Evolutionary conservation across 2,329 filamentous ascomycete species (phyloP).

Genomic region (Cadophora sp.): DNA sequence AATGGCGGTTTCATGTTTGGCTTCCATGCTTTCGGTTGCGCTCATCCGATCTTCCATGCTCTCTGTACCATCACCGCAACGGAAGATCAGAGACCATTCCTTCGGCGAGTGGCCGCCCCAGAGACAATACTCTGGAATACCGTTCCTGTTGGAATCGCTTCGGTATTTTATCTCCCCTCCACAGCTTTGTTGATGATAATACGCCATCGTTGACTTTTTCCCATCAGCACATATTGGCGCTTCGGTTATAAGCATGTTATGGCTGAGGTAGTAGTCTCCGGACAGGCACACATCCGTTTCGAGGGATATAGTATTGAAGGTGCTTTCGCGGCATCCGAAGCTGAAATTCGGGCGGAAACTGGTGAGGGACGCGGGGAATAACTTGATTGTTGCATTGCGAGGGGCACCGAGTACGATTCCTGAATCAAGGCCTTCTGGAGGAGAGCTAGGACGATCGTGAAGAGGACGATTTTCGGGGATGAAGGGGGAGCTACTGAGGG

Average conservation of each 20-base stretch:
- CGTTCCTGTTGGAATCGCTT: slow-evolving; percentile 1
- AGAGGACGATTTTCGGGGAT: slow-evolving; percentile 5
- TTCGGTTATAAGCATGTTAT: slow-evolving; percentile 26
- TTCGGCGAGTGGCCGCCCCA: slow-evolving; percentile 11
- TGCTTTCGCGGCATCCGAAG: slow-evolving; percentile 20
- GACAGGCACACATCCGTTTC: slow-evolving; percentile 27
- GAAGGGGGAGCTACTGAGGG: not conserved
- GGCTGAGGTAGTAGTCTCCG: slow-evolving; percentile 25
- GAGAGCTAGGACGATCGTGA: slow-evolving; percentile 3
- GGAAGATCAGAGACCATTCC: slow-evolving; percentile 31
- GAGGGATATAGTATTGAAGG: slow-evolving; percentile 21
- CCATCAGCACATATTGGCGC: slow-evolving; percentile 26
- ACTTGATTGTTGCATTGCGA: slow-evolving; percentile 26
- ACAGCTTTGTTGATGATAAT: slow-evolving; percentile 20
- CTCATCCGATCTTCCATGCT: slow-evolving; percentile 15
- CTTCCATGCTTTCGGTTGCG: slow-evolving; percentile 13
- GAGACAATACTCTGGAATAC: slow-evolving; percentile 17
- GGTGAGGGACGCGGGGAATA: slow-evolving; percentile 14
- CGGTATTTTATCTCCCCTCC: slow-evolving; percentile 13
- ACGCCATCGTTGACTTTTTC: slow-evolving; percentile 22
- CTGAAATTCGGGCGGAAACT: not conserved
- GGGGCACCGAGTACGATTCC: not conserved
- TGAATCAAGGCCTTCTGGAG: not conserved
- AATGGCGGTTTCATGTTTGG: slow-evolving; percentile 22
- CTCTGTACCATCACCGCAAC: slow-evolving; percentile 19